Conservation (phyloP, 306 rosid species). For the Fragaria ananassa region DNA sequence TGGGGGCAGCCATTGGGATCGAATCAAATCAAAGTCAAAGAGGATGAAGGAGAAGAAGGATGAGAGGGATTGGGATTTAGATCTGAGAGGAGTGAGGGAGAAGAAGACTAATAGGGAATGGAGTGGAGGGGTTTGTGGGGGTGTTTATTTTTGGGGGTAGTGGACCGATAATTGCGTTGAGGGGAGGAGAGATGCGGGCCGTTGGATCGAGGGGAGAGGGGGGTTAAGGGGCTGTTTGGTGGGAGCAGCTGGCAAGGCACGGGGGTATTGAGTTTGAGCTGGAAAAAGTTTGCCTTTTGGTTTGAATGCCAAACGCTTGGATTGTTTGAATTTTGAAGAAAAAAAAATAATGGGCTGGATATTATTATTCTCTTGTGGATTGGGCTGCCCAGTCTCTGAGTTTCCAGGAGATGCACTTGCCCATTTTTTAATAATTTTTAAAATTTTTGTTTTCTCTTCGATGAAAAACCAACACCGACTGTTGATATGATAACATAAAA, state of each 20-base stretch:
- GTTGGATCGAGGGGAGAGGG: constrained; percentile 39
- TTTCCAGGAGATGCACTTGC: neutral
- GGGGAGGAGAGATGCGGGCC: constrained; percentile 36
- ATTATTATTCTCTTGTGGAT: neutral
- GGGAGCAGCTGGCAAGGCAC: constrained; percentile 46
- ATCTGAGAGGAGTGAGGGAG: neutral
- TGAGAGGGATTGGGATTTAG: neutral
- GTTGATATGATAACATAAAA: too few species aligned
- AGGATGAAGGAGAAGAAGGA: neutral
- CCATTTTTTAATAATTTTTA: neutral
- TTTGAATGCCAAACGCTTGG: neutral
- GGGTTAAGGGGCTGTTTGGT: neutral
- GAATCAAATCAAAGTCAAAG: too few species aligned
- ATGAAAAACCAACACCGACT: neutral
- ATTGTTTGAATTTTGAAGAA: neutral
- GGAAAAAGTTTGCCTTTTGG: neutral
- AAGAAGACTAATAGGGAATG: constrained; percentile 8
- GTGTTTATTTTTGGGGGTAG: constrained; percentile 28
- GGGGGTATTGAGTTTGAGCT: constrained; percentile 15
- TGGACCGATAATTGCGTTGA: constrained; percentile 66
- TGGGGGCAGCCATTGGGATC: constrained; percentile 57
- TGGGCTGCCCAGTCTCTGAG: neutral
- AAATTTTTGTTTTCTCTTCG: neutral
- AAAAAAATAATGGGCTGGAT: neutral
- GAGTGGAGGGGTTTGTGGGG: constrained; percentile 6